A percentile compares a stretch with the other conserved stretches of the same genome.
These are phyloP conservation scores for Pestalotiopsis sp. DNA, from an alignment of 2,329 filamentous ascomycete species.

Conservation along the genomic window DNA sequence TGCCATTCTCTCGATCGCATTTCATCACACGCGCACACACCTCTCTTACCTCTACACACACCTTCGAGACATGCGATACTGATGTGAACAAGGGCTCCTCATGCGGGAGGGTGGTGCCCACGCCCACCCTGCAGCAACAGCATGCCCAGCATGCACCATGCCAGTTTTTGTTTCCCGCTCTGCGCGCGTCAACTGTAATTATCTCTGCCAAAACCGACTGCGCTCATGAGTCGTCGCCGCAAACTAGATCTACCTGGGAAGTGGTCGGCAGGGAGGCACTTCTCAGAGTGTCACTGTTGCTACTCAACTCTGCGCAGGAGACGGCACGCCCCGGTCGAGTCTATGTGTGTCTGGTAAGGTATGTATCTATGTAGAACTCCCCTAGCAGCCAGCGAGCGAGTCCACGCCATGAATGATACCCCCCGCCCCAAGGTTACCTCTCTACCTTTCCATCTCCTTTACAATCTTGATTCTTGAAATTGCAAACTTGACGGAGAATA, in stretches of 20 bases:
- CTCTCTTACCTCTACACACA: neutral
- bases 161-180: conserved; percentile 11
- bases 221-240: neutral
- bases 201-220: neutral
- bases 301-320: neutral
- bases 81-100: neutral
- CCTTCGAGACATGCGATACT: conserved; percentile 6
- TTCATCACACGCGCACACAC: neutral
- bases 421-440: neutral
- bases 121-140: conserved; percentile 8
- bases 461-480: neutral
- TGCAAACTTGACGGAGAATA: neutral
- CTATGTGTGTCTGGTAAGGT: neutral
- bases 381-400: neutral
- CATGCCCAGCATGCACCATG: neutral
- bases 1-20: neutral
- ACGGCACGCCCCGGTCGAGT: neutral
- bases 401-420: neutral
- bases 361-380: neutral
- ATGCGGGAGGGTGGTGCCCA: conserved; percentile 9
- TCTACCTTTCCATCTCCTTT: neutral
- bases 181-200: conserved; percentile 10
- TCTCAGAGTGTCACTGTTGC: neutral
- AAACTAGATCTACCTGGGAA: neutral
- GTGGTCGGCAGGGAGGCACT: neutral